Evolutionary conservation across 192 early-diverging fungal genomes (phyloP).

Genomic region (Polychytrium aggregatum): DNA sequence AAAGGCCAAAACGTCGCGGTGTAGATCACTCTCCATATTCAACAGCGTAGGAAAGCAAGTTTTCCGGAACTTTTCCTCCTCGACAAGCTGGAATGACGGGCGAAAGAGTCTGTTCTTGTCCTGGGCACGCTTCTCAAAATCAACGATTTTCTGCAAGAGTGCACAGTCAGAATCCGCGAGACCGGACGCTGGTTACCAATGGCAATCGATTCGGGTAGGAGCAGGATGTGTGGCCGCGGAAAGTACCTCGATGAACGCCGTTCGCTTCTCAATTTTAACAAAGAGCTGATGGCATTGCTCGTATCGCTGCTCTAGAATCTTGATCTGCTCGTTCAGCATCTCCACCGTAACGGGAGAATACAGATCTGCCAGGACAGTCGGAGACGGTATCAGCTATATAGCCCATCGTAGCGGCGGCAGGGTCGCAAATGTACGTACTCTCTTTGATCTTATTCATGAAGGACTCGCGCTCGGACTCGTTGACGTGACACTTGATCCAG

Average conservation of each 20-base stretch:
- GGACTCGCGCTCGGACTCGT: conserved; percentile 5
- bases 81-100: conserved; percentile 64
- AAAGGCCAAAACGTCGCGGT: conserved; percentile 34
- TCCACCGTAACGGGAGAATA: conserved; percentile 25
- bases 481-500: conserved; percentile 23
- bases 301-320: conserved; percentile 7
- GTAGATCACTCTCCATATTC: conserved; percentile 46
- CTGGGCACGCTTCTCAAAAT: conserved; percentile 65
- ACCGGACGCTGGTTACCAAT: conserved; percentile 2
- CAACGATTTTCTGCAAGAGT: conserved; percentile 47
- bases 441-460: conserved; percentile 11
- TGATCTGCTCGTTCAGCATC: conserved; percentile 13
- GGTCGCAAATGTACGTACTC: conserved; percentile 6
- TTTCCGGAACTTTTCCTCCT: conserved; percentile 74
- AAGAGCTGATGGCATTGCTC: conserved; percentile 13
- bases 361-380: conserved; percentile 16
- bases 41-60: conserved; percentile 62
- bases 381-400: too few relatives aligned
- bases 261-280: conserved; percentile 13
- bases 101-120: conserved; percentile 64
- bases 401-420: too few relatives aligned
- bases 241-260: conserved; percentile 4
- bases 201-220: not conserved
- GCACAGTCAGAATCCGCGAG: not conserved
- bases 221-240: not conserved